Percentiles rank a stretch among this genome's conserved stretches.
phyloP scores from a whole-genome alignment of 768 basidiomycete species.

The Macrolepiota albuminosa region DNA sequence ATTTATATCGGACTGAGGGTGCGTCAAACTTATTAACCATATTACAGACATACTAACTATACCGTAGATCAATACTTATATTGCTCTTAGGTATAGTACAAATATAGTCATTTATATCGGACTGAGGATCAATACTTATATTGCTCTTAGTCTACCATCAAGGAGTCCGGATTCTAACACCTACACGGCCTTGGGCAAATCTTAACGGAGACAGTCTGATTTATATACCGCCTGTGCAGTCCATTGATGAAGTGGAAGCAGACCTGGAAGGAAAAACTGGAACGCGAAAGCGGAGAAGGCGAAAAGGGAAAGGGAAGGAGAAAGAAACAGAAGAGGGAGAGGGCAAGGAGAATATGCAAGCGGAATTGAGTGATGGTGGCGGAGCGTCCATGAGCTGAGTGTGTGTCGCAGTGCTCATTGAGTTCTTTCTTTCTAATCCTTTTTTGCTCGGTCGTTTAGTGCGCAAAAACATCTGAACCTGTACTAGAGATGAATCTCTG shows the following conservation, averaged over 20 bases:
- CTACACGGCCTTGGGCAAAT: conserved; percentile 1
- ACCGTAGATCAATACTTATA: too few relatives aligned
- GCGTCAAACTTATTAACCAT: too few relatives aligned
- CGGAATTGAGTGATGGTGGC: not conserved
- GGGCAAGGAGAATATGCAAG: conserved; percentile 3
- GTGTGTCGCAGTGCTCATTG: not conserved
- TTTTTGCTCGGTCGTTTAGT: not conserved
- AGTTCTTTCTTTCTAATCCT: not conserved
- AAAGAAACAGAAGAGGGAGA: conserved; percentile 6
- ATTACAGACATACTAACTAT: too few relatives aligned
- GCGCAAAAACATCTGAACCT: not conserved
- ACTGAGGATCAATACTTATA: too few relatives aligned
- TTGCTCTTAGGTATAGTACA: too few relatives aligned
- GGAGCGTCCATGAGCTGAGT: conserved; percentile 4
- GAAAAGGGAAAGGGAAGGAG: conserved; percentile 7
- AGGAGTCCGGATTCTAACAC: too few relatives aligned
- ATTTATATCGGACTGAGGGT: too few relatives aligned
- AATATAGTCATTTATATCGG: too few relatives aligned
- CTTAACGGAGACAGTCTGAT: conserved; percentile 19
- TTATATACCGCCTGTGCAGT: conserved; percentile 30
- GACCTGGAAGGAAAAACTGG: not conserved
- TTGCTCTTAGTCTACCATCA: too few relatives aligned
- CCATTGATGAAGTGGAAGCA: conserved; percentile 4
- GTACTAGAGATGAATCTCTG: not conserved
- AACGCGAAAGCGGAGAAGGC: conserved; percentile 9